Evolutionary conservation across 441 rosid species (phyloP), one percentile per base, ranked within the genome.

Genomic region (Adansonia grandidieri): DNA sequence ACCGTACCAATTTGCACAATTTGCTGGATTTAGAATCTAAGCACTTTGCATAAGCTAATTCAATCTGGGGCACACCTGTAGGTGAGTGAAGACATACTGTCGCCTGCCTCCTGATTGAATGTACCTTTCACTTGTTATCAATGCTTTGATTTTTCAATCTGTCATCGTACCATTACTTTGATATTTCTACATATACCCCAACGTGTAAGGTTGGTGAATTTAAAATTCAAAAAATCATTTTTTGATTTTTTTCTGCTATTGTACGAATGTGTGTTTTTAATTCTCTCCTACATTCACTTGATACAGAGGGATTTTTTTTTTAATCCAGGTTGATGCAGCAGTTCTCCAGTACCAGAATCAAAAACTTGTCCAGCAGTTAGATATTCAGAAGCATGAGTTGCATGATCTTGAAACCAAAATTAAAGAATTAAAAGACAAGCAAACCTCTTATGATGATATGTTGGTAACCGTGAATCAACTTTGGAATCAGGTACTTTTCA

Each of bases 341-440:
- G 89, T 84, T 87, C 93, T 96, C 65, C 99, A 93, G 76, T 81
- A 83, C 66, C 93, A 94, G 87, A 96, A 94, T 83, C 97, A 96
- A 82, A 89, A 86, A 79, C 92, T 96, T 3, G 94, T 93, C 14
- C 98, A 92, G 83, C 96, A 91, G 58, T 84, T 92, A 76, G 97
- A 94, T 13, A 11, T 74, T 61, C 93, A 93, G 82, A 96, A 91
- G 87, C 89, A 89, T 37, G 91, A 89, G 76, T 80, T 96, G 78
- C 92, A 84, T 78, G 90, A 82, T 77, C 90, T 96, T 81, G 92
- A 92, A 78, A 79, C 84, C 51, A 91, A 87, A 82, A 89, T 90
- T 58, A 76, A 83, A 69, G 87, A 89, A 62, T 81, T 91, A 54
- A 87, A 85, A 42, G 83, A 82, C 68, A 88, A 86, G 48, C 97